Conservation (phyloP, 441 rosid species). For the Macaranga tanarius region DNA sequence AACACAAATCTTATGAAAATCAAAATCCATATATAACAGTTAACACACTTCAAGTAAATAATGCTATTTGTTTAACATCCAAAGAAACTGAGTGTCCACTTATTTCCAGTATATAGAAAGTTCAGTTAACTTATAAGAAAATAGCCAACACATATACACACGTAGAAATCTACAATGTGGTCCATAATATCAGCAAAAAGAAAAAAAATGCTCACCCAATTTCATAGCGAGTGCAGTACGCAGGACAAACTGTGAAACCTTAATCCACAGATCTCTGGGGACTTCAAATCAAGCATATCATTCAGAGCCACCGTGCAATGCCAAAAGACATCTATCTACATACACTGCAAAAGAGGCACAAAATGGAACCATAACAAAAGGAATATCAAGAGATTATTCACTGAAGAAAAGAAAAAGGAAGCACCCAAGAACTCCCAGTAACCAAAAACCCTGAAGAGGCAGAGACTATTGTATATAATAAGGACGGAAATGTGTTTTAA, state of each 20-base stretch:
- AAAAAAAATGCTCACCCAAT: constrained; percentile 29
- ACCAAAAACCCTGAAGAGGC: too few species aligned
- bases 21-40: constrained; percentile 2
- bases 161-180: neutral
- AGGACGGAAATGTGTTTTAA: too few species aligned
- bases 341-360: neutral
- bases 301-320: constrained; percentile 19
- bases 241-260: constrained; percentile 1
- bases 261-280: constrained; percentile 21
- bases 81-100: too few species aligned
- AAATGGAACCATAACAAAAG: neutral
- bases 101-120: neutral
- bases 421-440: too few species aligned
- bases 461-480: too few species aligned
- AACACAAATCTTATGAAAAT: neutral
- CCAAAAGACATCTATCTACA: neutral
- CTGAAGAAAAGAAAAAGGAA: too few species aligned
- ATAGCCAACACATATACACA: neutral
- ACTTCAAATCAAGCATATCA: constrained; percentile 25
- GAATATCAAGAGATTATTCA: too few species aligned
- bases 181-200: constrained; percentile 10
- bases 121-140: neutral
- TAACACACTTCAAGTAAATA: neutral
- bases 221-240: constrained; percentile 27
- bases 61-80: neutral